Evolutionary conservation across 768 basidiomycete genomes (phyloP), one percentile per base, ranked within the genome.

Genomic region (Termitomyces titanicus): DNA sequence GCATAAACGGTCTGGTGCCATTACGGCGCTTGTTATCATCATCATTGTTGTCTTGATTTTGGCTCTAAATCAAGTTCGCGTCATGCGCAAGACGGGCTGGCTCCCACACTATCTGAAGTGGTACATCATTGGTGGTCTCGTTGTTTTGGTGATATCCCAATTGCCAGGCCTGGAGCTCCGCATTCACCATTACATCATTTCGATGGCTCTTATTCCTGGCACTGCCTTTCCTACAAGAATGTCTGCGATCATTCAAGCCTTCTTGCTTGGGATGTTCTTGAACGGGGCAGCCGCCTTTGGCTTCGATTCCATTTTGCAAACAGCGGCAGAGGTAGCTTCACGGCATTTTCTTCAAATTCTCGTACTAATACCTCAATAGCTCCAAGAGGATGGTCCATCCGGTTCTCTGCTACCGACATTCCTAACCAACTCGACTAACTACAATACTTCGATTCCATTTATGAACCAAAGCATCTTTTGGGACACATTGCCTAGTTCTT

Each of bases 1-100:
- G 51, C 67, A 64, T 8, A 79, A 82, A 63, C 79, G 83, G 35
- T 78, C 81, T 5, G 90, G 90, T 22, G 89, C 85, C 5, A 75
- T 92, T 44, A 72, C 76, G 2, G 83, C 85, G 6, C 75, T 92
- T 33, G 77, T 90, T 42, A 77, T 93, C 58, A 83, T 92, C 51
- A 61, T 86, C 39, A 58, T 91, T 12, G 72, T 89, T 56, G 67
- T 92, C 12, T 68, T 81, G 7, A 65, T 81, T 24, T 66, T 89
- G 45, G 82, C 80, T 33, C 63, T 86, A 34, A 93, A 93, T 65
- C 93, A 95, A 72, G 64, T 87, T 3, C 79, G 89, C n/a, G 82
- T 92, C 51, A 86, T 93, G 54, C 81, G 92, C 48, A 88, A 89
- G 69, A 92, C 89, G 0, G 92, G 92, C 1, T 92, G 88, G 85